phyloP scores from a whole-genome alignment of 2,329 filamentous ascomycete species.

The Fusarium pininemorale region DNA sequence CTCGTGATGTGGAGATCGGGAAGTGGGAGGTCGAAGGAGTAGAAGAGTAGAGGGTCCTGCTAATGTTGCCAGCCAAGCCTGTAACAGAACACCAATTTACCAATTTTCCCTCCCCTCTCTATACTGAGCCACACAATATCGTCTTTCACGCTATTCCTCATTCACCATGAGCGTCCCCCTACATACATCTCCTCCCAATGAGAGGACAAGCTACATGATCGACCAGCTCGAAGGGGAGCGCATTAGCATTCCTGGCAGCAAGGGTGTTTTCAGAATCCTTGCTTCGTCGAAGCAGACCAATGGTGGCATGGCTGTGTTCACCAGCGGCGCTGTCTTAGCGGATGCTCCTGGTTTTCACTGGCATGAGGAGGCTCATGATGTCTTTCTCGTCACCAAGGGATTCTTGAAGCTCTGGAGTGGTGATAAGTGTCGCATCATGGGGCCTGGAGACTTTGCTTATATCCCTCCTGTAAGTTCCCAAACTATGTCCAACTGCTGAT shows the following conservation, averaged over 20 bases:
- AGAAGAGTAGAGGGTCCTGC: not conserved
- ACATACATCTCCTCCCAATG: constrained; percentile 47
- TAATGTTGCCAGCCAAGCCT: not conserved
- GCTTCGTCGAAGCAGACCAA: constrained; percentile 62
- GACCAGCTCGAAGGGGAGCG: constrained; percentile 61
- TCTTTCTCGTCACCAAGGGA: constrained; percentile 65
- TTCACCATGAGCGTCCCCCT: constrained; percentile 46
- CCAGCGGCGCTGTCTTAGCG: constrained; percentile 56
- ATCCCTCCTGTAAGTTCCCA: constrained; percentile 58
- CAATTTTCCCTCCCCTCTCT: too few relatives aligned
- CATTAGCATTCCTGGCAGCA: constrained; percentile 61
- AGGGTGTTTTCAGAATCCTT: constrained; percentile 60
- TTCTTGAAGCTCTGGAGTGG: constrained; percentile 66
- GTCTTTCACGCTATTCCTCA: not conserved
- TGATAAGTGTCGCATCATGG: constrained; percentile 63
- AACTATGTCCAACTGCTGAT: not conserved
- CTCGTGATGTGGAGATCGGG: not conserved
- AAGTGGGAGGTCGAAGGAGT: not conserved
- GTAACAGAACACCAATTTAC: not conserved
- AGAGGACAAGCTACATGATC: constrained; percentile 55
- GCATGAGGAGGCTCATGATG: constrained; percentile 65
- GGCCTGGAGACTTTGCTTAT: constrained; percentile 65
- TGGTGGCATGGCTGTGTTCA: constrained; percentile 60
- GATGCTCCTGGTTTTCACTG: constrained; percentile 64
- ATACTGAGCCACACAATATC: not conserved